Evolutionary conservation across 768 basidiomycete species (phyloP).

Genomic region (Tylopilus sp.): DNA sequence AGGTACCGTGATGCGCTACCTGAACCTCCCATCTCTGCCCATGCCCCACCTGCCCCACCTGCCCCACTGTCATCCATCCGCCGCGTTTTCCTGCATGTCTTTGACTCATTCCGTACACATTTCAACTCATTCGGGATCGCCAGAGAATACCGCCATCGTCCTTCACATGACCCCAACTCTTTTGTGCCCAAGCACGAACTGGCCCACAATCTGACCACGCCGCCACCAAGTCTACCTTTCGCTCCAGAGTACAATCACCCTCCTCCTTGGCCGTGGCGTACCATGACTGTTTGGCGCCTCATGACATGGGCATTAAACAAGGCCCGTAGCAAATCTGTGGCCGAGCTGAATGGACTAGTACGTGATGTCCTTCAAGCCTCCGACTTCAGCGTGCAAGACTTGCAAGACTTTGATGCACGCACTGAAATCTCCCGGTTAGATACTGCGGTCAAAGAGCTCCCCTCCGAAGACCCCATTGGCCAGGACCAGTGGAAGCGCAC

Average conservation of each 20-base stretch:
- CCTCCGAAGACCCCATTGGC: neutral
- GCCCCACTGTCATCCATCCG: neutral
- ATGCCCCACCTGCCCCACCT: neutral
- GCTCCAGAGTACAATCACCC: neutral
- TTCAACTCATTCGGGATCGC: neutral
- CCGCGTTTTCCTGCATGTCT: neutral
- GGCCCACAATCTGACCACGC: neutral
- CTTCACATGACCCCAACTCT: conserved; percentile 1
- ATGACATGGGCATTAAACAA: conserved; percentile 10
- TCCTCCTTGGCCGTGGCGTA: conserved; percentile 15
- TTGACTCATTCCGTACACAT: neutral
- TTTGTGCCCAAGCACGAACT: neutral
- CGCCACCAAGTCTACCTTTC: neutral
- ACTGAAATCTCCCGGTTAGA: neutral
- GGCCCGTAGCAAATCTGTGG: neutral
- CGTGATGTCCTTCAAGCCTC: neutral
- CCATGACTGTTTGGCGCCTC: conserved; percentile 9
- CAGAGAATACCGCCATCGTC: neutral
- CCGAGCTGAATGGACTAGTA: neutral
- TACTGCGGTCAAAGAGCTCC: neutral
- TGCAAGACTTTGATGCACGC: neutral
- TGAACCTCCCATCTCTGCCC: too few species aligned
- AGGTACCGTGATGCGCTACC: neutral
- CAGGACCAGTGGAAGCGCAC: neutral
- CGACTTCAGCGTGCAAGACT: conserved; percentile 3